Percentiles rank a stretch among this genome's conserved stretches.
phyloP scores from a whole-genome alignment of 2,329 filamentous ascomycete genomes.

The Colletotrichum sansevieriae region DNA sequence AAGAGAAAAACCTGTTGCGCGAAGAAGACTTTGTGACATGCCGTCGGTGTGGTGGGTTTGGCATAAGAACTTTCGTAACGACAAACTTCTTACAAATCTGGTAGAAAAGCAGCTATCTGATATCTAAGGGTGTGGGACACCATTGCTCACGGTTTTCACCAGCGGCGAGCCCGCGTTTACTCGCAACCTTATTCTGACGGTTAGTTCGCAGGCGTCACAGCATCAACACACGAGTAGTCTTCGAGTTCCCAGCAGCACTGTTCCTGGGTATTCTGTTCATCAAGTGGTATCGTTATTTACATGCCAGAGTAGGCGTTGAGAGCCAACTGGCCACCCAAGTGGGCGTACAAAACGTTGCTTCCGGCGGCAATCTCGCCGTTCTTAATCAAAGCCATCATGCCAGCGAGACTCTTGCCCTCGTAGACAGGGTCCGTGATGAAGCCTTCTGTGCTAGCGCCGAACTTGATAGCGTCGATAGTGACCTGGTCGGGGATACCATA shows the following conservation, averaged over 20 bases:
- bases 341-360: constrained; percentile 79
- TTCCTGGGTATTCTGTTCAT: constrained; percentile 30
- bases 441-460: constrained; percentile 76
- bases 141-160: too few relatives aligned
- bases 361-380: constrained; percentile 69
- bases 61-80: too few relatives aligned
- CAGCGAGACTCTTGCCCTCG: constrained; percentile 80
- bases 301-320: constrained; percentile 73
- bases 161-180: too few relatives aligned
- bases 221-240: too few relatives aligned
- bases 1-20: too few relatives aligned
- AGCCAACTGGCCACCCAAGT: constrained; percentile 78
- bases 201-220: too few relatives aligned
- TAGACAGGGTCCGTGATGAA: constrained; percentile 84
- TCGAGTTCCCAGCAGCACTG: neutral
- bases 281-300: constrained; percentile 10
- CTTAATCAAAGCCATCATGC: constrained; percentile 76
- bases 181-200: too few relatives aligned
- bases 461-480: constrained; percentile 77
- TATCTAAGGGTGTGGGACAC: too few relatives aligned
- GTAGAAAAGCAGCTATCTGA: too few relatives aligned
- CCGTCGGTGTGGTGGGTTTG: too few relatives aligned
- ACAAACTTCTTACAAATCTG: too few relatives aligned
- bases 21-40: too few relatives aligned
- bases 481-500: constrained; percentile 76